phyloP scores from a whole-genome alignment of 202 grass and related monocot species.

The Musa balbisiana region DNA sequence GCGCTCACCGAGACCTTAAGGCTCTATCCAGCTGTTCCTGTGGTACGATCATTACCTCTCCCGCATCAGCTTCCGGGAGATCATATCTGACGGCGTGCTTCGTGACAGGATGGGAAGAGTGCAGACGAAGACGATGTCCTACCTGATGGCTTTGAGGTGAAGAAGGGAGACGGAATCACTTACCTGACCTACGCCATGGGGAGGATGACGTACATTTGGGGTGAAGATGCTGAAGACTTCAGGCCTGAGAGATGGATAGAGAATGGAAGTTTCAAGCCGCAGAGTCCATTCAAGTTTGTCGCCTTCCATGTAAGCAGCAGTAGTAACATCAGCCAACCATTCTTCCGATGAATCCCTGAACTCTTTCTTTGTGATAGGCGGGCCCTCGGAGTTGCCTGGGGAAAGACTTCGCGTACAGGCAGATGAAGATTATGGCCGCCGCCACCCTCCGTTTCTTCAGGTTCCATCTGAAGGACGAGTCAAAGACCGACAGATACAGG shows the following conservation, averaged over 20 bases:
- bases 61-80: neutral
- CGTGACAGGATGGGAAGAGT: slow-evolving; percentile 44
- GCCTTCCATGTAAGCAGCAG: slow-evolving; percentile 42
- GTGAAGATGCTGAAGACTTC: slow-evolving; percentile 48
- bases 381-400: slow-evolving; percentile 53
- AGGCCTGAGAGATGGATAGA: slow-evolving; percentile 53
- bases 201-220: slow-evolving; percentile 65
- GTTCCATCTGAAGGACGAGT: slow-evolving; percentile 50
- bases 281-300: slow-evolving; percentile 57
- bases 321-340: neutral
- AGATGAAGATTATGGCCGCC: slow-evolving; percentile 63
- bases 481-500: slow-evolving; percentile 34
- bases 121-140: slow-evolving; percentile 44
- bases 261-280: slow-evolving; percentile 48
- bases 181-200: slow-evolving; percentile 65
- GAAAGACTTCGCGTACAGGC: slow-evolving; percentile 63
- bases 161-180: slow-evolving; percentile 41
- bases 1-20: slow-evolving; percentile 43
- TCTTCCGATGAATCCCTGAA: neutral
- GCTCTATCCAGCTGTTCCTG: slow-evolving; percentile 53
- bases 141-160: slow-evolving; percentile 43
- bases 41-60: slow-evolving; percentile 17
- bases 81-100: neutral
- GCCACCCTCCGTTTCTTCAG: slow-evolving; percentile 47
- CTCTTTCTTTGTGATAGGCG: slow-evolving; percentile 24